Conservation (phyloP, 2,329 filamentous ascomycete genomes). For the Trichophyton schoenleinii region DNA sequence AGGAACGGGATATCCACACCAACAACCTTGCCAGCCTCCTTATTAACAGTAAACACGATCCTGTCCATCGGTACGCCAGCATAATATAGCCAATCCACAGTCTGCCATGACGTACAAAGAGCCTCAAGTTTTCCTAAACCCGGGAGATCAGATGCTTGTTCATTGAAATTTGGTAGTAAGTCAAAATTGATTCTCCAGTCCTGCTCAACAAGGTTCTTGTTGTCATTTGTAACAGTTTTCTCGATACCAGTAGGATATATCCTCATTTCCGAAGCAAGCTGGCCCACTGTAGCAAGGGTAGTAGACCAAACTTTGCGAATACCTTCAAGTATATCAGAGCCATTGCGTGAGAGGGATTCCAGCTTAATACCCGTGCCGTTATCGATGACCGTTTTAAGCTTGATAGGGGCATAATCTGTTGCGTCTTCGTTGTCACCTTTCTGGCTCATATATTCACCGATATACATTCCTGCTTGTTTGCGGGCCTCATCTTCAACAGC, state of each 20-base stretch:
- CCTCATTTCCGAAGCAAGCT: constrained; percentile 12
- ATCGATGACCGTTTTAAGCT: constrained; percentile 11
- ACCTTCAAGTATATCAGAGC: constrained; percentile 12
- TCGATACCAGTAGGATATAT: constrained; percentile 12
- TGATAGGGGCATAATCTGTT: not conserved
- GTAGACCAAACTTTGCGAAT: constrained; percentile 12
- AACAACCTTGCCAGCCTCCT: constrained; percentile 14
- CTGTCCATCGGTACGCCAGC: constrained; percentile 24
- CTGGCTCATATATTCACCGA: constrained; percentile 9
- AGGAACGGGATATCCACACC: constrained; percentile 27
- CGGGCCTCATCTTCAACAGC: constrained; percentile 21
- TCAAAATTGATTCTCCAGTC: constrained; percentile 17
- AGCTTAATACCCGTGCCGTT: constrained; percentile 13
- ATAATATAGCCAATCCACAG: constrained; percentile 28
- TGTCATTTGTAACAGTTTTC: not conserved
- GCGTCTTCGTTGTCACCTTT: not conserved
- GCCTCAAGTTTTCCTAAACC: constrained; percentile 12
- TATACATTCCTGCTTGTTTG: constrained; percentile 15
- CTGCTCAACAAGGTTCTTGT: constrained; percentile 12
- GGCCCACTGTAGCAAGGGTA: constrained; percentile 11
- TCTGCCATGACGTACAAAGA: constrained; percentile 23
- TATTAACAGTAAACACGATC: constrained; percentile 22
- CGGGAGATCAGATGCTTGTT: constrained; percentile 20
- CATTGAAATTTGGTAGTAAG: constrained; percentile 11
- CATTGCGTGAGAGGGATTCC: constrained; percentile 12